These are phyloP conservation scores for Leersia perrieri DNA, from an alignment of 176 grass and related monocot species.

Conservation along the genomic window DNA sequence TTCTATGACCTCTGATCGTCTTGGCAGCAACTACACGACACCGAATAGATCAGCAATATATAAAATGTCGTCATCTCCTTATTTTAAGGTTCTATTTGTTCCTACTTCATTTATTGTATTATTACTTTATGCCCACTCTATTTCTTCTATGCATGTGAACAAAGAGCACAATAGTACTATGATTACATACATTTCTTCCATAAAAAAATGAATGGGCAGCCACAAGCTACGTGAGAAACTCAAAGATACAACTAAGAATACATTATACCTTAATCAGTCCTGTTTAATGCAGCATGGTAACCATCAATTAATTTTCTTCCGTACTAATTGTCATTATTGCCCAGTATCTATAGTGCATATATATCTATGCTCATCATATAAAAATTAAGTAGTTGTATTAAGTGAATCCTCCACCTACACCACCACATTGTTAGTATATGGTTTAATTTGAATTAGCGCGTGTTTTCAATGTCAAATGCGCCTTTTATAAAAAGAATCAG, in stretches of 20 bases:
- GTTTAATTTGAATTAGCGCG: not conserved
- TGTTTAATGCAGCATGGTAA: not conserved
- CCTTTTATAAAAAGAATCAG: not conserved
- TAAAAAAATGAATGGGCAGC: not conserved
- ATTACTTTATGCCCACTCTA: not conserved
- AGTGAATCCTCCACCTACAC: too few species aligned
- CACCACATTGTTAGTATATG: too few species aligned
- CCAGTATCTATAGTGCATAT: not conserved
- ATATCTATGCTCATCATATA: too few species aligned
- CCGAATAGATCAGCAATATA: slow-evolving; percentile 46
- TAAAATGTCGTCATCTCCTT: slow-evolving; percentile 59
- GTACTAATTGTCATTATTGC: not conserved
- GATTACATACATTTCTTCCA: not conserved
- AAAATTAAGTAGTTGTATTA: too few species aligned
- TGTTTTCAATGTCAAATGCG: not conserved
- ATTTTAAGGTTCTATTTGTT: slow-evolving; percentile 50
- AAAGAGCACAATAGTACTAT: not conserved
- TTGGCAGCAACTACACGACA: slow-evolving; percentile 17
- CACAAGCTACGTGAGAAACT: not conserved
- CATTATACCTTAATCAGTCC: not conserved
- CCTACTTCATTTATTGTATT: slow-evolving; percentile 4
- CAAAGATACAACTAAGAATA: not conserved
- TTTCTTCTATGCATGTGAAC: not conserved
- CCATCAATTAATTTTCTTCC: not conserved
- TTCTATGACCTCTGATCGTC: slow-evolving; percentile 22